Base-by-base conservation (phyloP, 202 grass and related monocot species). In the Panicum virgatum region DNA sequence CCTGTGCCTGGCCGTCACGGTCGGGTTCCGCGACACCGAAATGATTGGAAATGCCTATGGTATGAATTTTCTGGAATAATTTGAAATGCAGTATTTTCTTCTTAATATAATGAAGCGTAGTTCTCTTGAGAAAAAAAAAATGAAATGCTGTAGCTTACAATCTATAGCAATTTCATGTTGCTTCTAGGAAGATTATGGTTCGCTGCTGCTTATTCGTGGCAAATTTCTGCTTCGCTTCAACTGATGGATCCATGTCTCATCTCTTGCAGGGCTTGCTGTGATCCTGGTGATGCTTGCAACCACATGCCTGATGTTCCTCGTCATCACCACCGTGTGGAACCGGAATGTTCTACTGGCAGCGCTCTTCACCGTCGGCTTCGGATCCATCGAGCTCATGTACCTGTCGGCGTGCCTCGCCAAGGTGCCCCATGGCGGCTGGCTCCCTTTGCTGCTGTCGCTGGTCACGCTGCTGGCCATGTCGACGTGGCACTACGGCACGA, bases 11-110 rank as follows among this genome's bases (percentile, higher is more conserved):
- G 88, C 84, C 19, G 85, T 94, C 43, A 88, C 95, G 8, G 73
- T 91, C 65, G 95, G 92, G 12, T 97, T 97, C 86, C 83, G 84
- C 0, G 95, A 97, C 65, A 93, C 90, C 3, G 75, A 86, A 48
- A 92, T 92, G 88, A 97, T 97, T 29, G 94, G 94, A 45, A 97
- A 97, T 57, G 94, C 92, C 37, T 97, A 92, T n/a, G 94, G 94
- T 97, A 88, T 12, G 29, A 57, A 32, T 43, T 80, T 69, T 0
- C 36, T 9, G 7, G 34, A 18, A 72, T 34, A 4, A 11, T 73
- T 12, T 23, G 5, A 38, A 4, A 1, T 54, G 5, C 29, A 22
- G 18, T 8, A n/a, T n/a, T n/a, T n/a, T n/a, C n/a, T n/a, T n/a
- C n/a, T n/a, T n/a, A n/a, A n/a, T n/a, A n/a, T n/a, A n/a, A n/a